Conservation (phyloP, 345 rosid species). For the Murraya paniculata region DNA sequence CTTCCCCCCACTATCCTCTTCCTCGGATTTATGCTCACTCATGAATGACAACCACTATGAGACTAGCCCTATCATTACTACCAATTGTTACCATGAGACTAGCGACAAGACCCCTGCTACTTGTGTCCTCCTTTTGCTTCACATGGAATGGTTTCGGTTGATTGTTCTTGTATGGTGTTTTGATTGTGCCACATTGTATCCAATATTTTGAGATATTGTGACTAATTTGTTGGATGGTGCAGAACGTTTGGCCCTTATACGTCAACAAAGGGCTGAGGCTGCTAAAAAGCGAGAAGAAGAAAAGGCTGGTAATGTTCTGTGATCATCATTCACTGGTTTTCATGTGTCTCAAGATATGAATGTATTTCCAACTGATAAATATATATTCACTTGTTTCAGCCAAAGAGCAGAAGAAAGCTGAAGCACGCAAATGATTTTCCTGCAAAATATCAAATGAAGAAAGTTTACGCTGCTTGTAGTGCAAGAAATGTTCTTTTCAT, state of each 20-base stretch:
- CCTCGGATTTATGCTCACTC: not conserved
- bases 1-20: not conserved
- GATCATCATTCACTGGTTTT: not conserved
- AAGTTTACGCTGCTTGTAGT: not conserved
- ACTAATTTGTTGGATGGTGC: constrained; percentile 6
- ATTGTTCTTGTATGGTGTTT: not conserved
- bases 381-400: constrained; percentile 33
- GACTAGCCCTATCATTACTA: not conserved
- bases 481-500: not conserved
- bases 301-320: constrained; percentile 48
- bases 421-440: constrained; percentile 51
- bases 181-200: not conserved
- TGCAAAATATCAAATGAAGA: not conserved
- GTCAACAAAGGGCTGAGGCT: constrained; percentile 70
- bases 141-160: not conserved
- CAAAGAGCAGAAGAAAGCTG: constrained; percentile 60
- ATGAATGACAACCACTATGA: not conserved
- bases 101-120: not conserved
- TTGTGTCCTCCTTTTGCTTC: not conserved
- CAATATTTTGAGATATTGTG: not conserved
- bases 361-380: not conserved
- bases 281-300: constrained; percentile 71
- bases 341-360: too few species aligned
- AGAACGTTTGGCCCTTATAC: constrained; percentile 63
- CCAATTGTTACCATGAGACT: not conserved